These are phyloP conservation scores for Aspergillus sp. DNA, from an alignment of 2,329 filamentous ascomycete species.

Conservation along the genomic window DNA sequence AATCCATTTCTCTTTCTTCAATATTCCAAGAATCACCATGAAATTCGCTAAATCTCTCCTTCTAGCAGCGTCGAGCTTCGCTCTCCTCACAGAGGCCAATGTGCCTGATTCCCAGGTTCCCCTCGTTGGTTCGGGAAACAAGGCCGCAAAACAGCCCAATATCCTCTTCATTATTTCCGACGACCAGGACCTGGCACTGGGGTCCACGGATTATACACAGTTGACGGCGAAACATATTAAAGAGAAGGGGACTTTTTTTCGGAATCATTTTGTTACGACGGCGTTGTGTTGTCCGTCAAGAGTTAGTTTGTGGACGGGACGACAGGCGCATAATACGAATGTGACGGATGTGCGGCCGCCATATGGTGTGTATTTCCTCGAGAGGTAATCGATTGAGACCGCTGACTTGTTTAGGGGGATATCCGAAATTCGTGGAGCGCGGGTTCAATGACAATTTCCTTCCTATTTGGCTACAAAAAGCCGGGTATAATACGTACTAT, in stretches of 20 bases:
- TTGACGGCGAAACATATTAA: slow-evolving; percentile 50
- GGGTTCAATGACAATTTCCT: slow-evolving; percentile 46
- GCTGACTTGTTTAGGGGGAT: slow-evolving; percentile 24
- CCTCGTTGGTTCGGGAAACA: neutral
- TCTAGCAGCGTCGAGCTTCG: slow-evolving; percentile 39
- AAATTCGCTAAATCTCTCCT: neutral
- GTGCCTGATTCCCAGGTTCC: slow-evolving; percentile 5
- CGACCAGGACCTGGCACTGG: slow-evolving; percentile 58
- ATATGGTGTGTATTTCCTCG: slow-evolving; percentile 36
- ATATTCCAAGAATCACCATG: neutral
- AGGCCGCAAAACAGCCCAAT: slow-evolving; percentile 38
- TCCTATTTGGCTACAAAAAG: slow-evolving; percentile 44
- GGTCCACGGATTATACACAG: slow-evolving; percentile 57
- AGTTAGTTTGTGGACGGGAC: slow-evolving; percentile 59
- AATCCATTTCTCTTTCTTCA: no score
- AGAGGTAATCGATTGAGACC: neutral
- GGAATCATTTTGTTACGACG: slow-evolving; percentile 60
- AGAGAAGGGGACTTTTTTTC: slow-evolving; percentile 53
- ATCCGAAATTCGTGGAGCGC: slow-evolving; percentile 46
- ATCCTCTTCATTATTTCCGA: slow-evolving; percentile 63
- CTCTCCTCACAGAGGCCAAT: slow-evolving; percentile 9
- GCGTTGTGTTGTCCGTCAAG: slow-evolving; percentile 62
- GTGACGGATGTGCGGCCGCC: slow-evolving; percentile 54
- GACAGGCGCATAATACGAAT: slow-evolving; percentile 63
- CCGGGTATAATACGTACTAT: slow-evolving; percentile 47